Percentiles rank a stretch among this genome's conserved stretches.
Evolutionary conservation across 1,139 yeast species (phyloP).

Genomic region (Saccharomycopsis hybrid): DNA sequence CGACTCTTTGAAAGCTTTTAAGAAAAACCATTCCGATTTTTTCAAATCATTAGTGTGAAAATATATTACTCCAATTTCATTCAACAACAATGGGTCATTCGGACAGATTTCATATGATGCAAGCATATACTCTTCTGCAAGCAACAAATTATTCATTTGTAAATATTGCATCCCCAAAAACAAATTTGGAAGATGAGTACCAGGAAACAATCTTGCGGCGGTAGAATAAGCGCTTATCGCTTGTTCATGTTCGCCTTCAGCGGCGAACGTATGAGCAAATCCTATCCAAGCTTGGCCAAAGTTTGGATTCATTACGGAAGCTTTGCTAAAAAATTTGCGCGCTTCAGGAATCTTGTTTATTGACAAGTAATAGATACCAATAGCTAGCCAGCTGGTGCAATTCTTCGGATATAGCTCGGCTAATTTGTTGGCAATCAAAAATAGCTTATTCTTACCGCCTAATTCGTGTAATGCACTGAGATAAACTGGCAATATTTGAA

Average conservation of each 20-base stretch:
- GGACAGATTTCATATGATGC: constrained; percentile 76
- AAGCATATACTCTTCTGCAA: constrained; percentile 81
- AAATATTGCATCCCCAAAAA: constrained; percentile 95
- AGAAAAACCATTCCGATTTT: constrained; percentile 66
- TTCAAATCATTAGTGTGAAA: constrained; percentile 68
- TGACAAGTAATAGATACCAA: constrained; percentile 82
- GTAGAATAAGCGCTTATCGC: constrained; percentile 97
- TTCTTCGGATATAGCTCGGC: constrained; percentile 81
- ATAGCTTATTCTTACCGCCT: constrained; percentile 76
- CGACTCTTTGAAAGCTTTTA: constrained; percentile 69
- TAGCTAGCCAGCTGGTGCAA: constrained; percentile 87
- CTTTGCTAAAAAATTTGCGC: constrained; percentile 79
- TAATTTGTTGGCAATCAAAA: constrained; percentile 74
- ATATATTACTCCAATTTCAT: constrained; percentile 86
- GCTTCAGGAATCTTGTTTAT: constrained; percentile 76
- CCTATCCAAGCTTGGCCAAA: constrained; percentile 98
- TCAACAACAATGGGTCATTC: constrained; percentile 77
- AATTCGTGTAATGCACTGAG: constrained; percentile 81
- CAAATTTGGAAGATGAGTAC: constrained; percentile 84
- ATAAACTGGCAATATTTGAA: constrained; percentile 71
- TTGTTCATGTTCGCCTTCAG: constrained; percentile 97
- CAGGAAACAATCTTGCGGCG: constrained; percentile 90
- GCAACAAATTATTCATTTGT: constrained; percentile 72
- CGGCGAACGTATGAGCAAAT: constrained; percentile 96
- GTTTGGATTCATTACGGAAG: constrained; percentile 82